Conservation (phyloP, 164 flowering plant genomes). For the Cinnamomum micranthum region DNA sequence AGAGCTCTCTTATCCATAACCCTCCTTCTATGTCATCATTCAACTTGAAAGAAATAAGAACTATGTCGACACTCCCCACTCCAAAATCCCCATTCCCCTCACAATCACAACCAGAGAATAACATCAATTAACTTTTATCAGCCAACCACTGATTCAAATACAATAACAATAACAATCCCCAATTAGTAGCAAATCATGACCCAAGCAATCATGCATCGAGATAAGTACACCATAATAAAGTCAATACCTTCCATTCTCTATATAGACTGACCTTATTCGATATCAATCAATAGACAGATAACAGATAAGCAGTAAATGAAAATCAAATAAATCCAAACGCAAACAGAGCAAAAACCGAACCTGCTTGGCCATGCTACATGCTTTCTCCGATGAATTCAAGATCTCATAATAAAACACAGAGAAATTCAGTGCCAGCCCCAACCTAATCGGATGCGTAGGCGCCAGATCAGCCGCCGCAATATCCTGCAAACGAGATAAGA, state of each 20-base stretch:
- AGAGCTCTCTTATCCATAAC: no score
- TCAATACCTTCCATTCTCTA: not conserved
- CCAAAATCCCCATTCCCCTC: no score
- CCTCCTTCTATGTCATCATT: no score
- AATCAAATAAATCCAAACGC: not conserved
- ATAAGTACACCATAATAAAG: not conserved
- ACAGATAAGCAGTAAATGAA: not conserved
- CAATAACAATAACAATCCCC: not conserved
- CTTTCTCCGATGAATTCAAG: slow-evolving; percentile 68
- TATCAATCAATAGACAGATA: not conserved
- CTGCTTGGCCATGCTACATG: slow-evolving; percentile 80
- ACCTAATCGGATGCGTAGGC: slow-evolving; percentile 74
- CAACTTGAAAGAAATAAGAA: no score
- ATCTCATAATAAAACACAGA: slow-evolving; percentile 89
- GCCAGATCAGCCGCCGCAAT: slow-evolving; percentile 64
- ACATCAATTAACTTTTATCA: not conserved
- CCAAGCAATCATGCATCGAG: no score
- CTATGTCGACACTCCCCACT: no score
- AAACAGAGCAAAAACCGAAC: slow-evolving; percentile 10
- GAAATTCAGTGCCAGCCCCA: slow-evolving; percentile 84
- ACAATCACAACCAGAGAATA: no score
- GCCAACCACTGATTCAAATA: not conserved
- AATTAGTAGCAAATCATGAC: not conserved
- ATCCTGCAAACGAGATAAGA: slow-evolving; percentile 32
- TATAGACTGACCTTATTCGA: not conserved